Evolutionary conservation across 2,329 filamentous ascomycete species (phyloP).

Genomic region (Fusarium piperis): DNA sequence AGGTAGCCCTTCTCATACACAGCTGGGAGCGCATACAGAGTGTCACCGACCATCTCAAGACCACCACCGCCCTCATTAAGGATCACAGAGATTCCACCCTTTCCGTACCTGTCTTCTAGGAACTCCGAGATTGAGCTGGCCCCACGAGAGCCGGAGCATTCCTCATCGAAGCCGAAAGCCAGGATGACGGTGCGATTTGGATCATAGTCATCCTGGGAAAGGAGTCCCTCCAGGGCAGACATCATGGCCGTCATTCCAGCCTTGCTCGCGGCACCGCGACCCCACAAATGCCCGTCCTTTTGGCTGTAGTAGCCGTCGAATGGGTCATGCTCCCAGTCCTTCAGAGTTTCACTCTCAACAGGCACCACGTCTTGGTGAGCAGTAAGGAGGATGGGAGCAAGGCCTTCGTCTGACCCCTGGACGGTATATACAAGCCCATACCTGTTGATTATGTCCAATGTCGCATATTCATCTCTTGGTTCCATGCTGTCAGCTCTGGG

Average conservation of each 20-base stretch:
- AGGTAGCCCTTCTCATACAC: constrained; percentile 71
- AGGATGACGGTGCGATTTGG: constrained; percentile 66
- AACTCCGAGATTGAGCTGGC: constrained; percentile 60
- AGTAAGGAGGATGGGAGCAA: constrained; percentile 52
- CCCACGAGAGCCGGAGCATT: constrained; percentile 65
- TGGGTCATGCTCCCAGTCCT: constrained; percentile 50
- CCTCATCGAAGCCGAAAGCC: constrained; percentile 72
- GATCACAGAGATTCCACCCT: constrained; percentile 65
- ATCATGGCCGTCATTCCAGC: constrained; percentile 50
- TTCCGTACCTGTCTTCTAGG: constrained; percentile 62
- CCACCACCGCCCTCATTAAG: constrained; percentile 71
- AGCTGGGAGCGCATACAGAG: constrained; percentile 63
- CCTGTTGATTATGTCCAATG: constrained; percentile 65
- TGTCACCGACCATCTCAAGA: constrained; percentile 55
- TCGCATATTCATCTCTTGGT: constrained; percentile 51
- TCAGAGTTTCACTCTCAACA: constrained; percentile 50
- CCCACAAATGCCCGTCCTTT: constrained; percentile 48
- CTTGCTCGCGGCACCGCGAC: constrained; percentile 52
- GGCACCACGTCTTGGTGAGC: constrained; percentile 56
- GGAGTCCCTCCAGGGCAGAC: constrained; percentile 55
- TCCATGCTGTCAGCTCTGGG: neutral
- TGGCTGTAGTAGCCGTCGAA: constrained; percentile 50
- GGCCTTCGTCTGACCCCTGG: constrained; percentile 58
- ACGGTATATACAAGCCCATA: constrained; percentile 69
- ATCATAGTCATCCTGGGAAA: constrained; percentile 57